Conservation (phyloP, 306 rosid species). For the Pyrus communis region DNA sequence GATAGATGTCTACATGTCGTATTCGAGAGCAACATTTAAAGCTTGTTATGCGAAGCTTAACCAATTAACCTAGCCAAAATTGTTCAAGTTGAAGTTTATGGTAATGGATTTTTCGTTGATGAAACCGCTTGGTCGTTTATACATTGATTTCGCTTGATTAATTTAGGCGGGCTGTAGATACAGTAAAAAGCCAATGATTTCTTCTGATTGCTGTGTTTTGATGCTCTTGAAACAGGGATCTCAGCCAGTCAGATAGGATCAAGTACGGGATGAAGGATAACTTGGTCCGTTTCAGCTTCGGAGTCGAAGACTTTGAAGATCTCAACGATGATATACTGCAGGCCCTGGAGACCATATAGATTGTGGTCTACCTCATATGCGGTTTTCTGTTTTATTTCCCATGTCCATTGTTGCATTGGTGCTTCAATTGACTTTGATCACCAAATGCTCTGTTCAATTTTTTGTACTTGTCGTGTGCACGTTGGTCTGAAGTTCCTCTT, state of each 20-base stretch:
- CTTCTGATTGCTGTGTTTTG: background rate
- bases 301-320: slow-evolving; percentile 70
- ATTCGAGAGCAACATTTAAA: no score
- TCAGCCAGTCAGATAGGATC: slow-evolving; percentile 54
- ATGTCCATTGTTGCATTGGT: no score
- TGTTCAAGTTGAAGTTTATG: background rate
- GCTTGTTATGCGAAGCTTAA: background rate
- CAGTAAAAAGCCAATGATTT: background rate
- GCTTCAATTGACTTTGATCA: no score
- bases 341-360: slow-evolving; percentile 55
- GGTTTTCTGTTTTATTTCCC: no score
- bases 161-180: background rate
- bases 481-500: no score
- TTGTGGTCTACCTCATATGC: background rate
- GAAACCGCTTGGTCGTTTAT: background rate
- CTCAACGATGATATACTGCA: slow-evolving; percentile 60
- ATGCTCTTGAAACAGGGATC: slow-evolving; percentile 59
- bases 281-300: slow-evolving; percentile 93
- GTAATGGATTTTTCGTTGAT: background rate
- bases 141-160: background rate
- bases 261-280: slow-evolving; percentile 74
- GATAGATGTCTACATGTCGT: no score
- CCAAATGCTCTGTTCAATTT: no score
- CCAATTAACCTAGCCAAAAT: background rate
- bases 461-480: no score